These are phyloP conservation scores for Begonia peltatifolia DNA, from an alignment of 306 rosid genomes.

Conservation along the genomic window DNA sequence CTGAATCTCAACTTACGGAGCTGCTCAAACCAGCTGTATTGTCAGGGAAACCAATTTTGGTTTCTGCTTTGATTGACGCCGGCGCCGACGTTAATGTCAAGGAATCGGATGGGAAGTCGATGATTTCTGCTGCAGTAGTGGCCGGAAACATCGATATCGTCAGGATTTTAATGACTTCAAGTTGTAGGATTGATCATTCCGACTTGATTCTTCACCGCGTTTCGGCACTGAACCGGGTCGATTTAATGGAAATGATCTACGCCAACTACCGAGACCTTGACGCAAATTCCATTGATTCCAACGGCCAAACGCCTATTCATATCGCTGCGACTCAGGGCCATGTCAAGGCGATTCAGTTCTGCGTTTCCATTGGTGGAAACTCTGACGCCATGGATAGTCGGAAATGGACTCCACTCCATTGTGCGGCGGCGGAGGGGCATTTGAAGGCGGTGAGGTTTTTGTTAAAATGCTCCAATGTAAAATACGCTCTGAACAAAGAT, in stretches of 20 bases:
- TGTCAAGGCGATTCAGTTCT: slow-evolving; percentile 23
- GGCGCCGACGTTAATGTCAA: slow-evolving; percentile 35
- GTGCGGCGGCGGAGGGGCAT: slow-evolving; percentile 51
- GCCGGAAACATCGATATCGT: slow-evolving; percentile 22
- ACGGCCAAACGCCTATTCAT: slow-evolving; percentile 49
- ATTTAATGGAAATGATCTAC: slow-evolving; percentile 32
- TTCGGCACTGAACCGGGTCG: slow-evolving; percentile 37
- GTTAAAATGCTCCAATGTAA: slow-evolving; percentile 35
- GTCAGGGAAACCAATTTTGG: slow-evolving; percentile 19
- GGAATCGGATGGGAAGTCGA: slow-evolving; percentile 24
- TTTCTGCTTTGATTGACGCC: slow-evolving; percentile 36
- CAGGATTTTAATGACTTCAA: slow-evolving; percentile 36
- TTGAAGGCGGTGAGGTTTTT: slow-evolving; percentile 32
- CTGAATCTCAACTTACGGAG: slow-evolving; percentile 27
- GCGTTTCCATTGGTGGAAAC: slow-evolving; percentile 38
- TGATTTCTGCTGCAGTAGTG: slow-evolving; percentile 31
- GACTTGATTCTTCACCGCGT: slow-evolving; percentile 38
- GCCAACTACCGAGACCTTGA: slow-evolving; percentile 11
- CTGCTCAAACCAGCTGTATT: slow-evolving; percentile 33
- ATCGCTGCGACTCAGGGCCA: slow-evolving; percentile 43
- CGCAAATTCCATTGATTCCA: slow-evolving; percentile 24
- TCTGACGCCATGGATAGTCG: slow-evolving; percentile 23
- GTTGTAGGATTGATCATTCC: slow-evolving; percentile 18
- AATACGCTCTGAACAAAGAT: slow-evolving; percentile 27
- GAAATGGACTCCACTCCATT: slow-evolving; percentile 63